Conservation (phyloP, 2,329 filamentous ascomycete genomes). For the Sclerotinia spermophila region DNA sequence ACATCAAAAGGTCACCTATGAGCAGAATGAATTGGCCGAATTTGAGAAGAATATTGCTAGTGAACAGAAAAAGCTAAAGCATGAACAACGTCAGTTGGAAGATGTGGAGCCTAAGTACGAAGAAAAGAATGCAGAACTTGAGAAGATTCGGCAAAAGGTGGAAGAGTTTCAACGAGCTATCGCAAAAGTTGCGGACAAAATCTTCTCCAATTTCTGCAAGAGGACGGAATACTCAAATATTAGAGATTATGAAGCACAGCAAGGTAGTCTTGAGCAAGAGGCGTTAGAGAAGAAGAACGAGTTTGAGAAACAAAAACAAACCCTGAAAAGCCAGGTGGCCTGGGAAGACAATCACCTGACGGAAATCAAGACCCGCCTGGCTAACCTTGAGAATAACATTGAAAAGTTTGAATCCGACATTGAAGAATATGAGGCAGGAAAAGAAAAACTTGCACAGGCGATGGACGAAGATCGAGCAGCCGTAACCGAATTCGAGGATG, state of each 20-base stretch:
- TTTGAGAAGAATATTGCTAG: conserved; percentile 80
- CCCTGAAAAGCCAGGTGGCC: conserved; percentile 58
- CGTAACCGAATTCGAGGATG: conserved; percentile 70
- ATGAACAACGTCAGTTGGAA: conserved; percentile 67
- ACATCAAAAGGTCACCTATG: conserved; percentile 69
- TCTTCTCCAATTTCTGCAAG: conserved; percentile 83
- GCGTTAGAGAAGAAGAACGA: conserved; percentile 80
- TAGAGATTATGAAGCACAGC: conserved; percentile 87
- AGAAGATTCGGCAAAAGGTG: conserved; percentile 56
- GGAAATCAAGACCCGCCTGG: conserved; percentile 65
- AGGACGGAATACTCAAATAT: conserved; percentile 85
- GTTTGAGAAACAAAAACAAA: conserved; percentile 79
- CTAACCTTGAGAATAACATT: conserved; percentile 62
- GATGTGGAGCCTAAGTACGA: conserved; percentile 76
- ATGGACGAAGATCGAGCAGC: conserved; percentile 72
- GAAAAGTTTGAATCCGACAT: conserved; percentile 67
- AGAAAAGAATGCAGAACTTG: conserved; percentile 66
- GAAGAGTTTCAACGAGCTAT: conserved; percentile 60
- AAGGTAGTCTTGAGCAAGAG: conserved; percentile 88
- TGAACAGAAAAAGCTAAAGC: conserved; percentile 77
- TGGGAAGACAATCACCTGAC: conserved; percentile 53
- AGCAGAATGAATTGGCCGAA: conserved; percentile 71
- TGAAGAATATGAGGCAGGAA: conserved; percentile 65
- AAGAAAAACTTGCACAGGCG: conserved; percentile 68
- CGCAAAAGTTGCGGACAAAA: conserved; percentile 77